Percentiles rank a stretch among this genome's conserved stretches.
phyloP scores from a whole-genome alignment of 192 early-diverging fungal genomes.

The Coemansia sp. region DNA sequence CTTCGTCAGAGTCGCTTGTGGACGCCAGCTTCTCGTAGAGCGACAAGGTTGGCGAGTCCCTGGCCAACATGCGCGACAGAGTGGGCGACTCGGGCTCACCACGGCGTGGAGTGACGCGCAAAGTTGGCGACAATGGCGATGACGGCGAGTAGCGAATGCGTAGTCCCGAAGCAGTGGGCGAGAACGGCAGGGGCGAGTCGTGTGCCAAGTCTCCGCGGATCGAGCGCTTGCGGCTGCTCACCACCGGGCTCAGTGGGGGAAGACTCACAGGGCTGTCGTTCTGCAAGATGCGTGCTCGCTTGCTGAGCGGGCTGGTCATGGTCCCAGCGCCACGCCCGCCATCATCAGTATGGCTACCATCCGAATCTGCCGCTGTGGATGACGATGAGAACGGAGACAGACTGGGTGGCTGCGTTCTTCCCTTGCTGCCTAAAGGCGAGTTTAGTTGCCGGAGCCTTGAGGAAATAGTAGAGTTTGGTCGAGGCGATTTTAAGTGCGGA shows the following conservation, averaged over 20 bases:
- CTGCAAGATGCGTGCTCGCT: constrained; percentile 50
- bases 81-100: constrained; percentile 56
- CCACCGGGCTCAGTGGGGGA: constrained; percentile 57
- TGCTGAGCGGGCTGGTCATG: constrained; percentile 44
- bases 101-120: constrained; percentile 35
- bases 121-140: constrained; percentile 49
- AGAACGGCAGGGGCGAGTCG: constrained; percentile 44
- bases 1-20: constrained; percentile 31
- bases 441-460: constrained; percentile 41
- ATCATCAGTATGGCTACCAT: not conserved
- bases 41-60: constrained; percentile 37
- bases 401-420: constrained; percentile 1
- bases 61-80: constrained; percentile 33
- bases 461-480: constrained; percentile 45
- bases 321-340: constrained; percentile 12
- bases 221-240: constrained; percentile 50
- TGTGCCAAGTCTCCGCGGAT: constrained; percentile 31
- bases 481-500: constrained; percentile 53
- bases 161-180: constrained; percentile 42
- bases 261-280: constrained; percentile 51
- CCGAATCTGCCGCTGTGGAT: not conserved
- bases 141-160: constrained; percentile 53
- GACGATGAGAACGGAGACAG: not conserved
- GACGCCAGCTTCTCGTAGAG: constrained; percentile 42
- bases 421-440: constrained; percentile 14